Evolutionary conservation across 305 asterid species (phyloP).

Genomic region (Fraxinus latifolia): DNA sequence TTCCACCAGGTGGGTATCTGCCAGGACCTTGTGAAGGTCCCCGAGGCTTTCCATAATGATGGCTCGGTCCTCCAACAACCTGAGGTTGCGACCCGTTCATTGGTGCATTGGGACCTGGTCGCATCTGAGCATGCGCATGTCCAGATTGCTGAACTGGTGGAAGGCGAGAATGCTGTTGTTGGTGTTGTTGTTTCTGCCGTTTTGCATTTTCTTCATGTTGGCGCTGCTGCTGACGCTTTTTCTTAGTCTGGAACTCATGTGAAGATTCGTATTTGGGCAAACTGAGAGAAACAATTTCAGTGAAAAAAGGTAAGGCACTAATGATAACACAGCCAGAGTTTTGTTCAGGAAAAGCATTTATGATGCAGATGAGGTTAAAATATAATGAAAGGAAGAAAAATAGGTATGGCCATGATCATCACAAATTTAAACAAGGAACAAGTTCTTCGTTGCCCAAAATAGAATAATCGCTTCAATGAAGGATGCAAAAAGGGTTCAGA

Average conservation of each 20-base stretch:
- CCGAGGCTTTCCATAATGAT: constrained; percentile 73
- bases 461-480: neutral
- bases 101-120: constrained; percentile 63
- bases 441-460: neutral
- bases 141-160: constrained; percentile 78
- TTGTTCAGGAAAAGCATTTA: neutral
- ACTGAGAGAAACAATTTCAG: constrained; percentile 34
- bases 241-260: constrained; percentile 97
- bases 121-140: constrained; percentile 62
- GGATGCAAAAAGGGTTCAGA: neutral
- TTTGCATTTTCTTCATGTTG: constrained; percentile 83
- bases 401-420: neutral
- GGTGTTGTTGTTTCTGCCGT: constrained; percentile 78
- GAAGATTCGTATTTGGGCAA: constrained; percentile 88
- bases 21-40: constrained; percentile 80
- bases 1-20: constrained; percentile 67
- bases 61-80: constrained; percentile 64
- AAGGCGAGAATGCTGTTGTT: constrained; percentile 65
- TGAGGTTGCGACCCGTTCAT: constrained; percentile 60
- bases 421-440: neutral
- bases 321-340: neutral
- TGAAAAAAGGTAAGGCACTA: constrained; percentile 18
- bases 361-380: neutral
- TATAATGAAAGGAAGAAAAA: neutral
- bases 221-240: constrained; percentile 87